A percentile compares a stretch with the other conserved stretches of the same genome.
Evolutionary conservation across 805 yeast genomes (phyloP).

Genomic region (Diddensiella santjacobensis): DNA sequence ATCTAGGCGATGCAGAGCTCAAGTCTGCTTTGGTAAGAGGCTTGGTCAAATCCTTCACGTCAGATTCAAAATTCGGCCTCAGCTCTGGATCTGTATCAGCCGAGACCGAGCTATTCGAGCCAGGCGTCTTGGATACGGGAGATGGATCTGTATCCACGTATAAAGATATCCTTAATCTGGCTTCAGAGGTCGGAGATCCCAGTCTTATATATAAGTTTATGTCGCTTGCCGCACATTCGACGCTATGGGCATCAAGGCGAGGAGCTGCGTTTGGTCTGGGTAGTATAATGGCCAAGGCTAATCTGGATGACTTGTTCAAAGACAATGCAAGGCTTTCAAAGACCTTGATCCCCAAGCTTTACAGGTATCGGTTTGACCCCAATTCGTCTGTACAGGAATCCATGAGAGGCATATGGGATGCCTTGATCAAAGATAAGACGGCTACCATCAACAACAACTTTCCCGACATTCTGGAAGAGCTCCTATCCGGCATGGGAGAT

Average conservation of each 20-base stretch:
- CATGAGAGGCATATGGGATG: conserved; percentile 86
- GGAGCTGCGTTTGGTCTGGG: conserved; percentile 95
- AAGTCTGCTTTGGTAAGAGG: conserved; percentile 72
- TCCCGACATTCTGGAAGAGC: conserved; percentile 57
- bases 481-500: conserved; percentile 64
- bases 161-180: conserved; percentile 80
- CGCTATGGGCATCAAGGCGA: conserved; percentile 87
- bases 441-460: conserved; percentile 54
- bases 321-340: conserved; percentile 52
- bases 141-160: conserved; percentile 89
- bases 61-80: conserved; percentile 45
- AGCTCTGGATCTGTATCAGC: conserved; percentile 65
- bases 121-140: conserved; percentile 72
- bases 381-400: conserved; percentile 66
- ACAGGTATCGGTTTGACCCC: conserved; percentile 83
- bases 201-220: conserved; percentile 88
- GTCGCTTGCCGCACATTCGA: conserved; percentile 83
- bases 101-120: conserved; percentile 82
- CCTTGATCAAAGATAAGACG: conserved; percentile 57
- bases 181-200: conserved; percentile 95
- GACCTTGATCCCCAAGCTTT: conserved; percentile 74
- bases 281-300: conserved; percentile 72
- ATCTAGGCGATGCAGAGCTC: conserved; percentile 62
- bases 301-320: conserved; percentile 57
- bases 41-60: conserved; percentile 73